Evolutionary conservation across 2,329 filamentous ascomycete species (phyloP).

Genomic region (Fusarium falciforme): DNA sequence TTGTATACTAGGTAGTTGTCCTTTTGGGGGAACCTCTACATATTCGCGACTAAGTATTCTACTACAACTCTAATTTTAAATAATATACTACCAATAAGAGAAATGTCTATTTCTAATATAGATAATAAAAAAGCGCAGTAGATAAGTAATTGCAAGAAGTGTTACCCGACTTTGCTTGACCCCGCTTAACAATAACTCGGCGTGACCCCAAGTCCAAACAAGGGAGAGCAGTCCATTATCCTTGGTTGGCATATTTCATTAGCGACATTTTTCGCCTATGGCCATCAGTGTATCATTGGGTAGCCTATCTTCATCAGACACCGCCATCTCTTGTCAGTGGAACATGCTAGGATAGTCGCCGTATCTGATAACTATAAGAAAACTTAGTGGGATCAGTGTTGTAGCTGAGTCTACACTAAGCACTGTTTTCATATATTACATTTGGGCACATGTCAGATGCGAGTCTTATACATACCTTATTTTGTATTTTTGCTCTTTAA

Average conservation of each 20-base stretch:
- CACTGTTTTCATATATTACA: not conserved
- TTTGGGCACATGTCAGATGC: not conserved
- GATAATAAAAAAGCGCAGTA: not conserved
- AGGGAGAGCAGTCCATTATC: not conserved
- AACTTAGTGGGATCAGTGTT: not conserved
- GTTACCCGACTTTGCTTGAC: not conserved
- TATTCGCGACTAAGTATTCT: not conserved
- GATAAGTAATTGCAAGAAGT: not conserved
- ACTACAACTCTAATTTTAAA: not conserved
- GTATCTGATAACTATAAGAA: not conserved
- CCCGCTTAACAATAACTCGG: not conserved
- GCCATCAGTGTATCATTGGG: not conserved
- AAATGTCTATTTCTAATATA: not conserved
- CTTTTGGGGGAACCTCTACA: not conserved
- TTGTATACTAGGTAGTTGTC: not conserved
- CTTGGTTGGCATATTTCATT: no score
- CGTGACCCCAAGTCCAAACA: not conserved
- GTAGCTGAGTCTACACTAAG: not conserved
- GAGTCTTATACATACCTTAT: not conserved
- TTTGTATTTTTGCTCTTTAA: not conserved
- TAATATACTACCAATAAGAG: not conserved
- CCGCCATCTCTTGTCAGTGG: not conserved
- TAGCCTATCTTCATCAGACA: not conserved
- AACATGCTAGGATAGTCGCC: not conserved
- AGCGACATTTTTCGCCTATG: not conserved